A percentile compares a stretch with the other conserved stretches of the same genome.
Conservation (phyloP, 1,284 basidiomycete genomes). For the Anthracocystis panici-leucophaei region DNA sequence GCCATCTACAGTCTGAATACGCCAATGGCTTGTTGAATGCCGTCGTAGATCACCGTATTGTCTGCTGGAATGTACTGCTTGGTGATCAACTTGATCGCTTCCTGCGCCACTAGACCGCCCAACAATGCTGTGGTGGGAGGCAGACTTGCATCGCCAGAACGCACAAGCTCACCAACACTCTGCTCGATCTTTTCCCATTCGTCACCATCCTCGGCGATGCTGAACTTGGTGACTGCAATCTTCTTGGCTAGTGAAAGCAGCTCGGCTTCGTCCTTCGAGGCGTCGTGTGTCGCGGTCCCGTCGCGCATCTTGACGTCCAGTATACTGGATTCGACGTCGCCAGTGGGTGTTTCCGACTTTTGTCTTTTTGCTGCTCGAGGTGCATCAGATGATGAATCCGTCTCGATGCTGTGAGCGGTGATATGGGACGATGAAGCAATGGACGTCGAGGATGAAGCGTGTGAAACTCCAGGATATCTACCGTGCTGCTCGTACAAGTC, state of each 20-base stretch:
- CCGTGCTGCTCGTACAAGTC: slow-evolving; percentile 69
- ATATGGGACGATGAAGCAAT: neutral
- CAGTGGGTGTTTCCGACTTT: slow-evolving; percentile 51
- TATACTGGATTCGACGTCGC: slow-evolving; percentile 27
- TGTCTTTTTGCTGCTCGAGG: slow-evolving; percentile 42
- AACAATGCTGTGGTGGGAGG: slow-evolving; percentile 93
- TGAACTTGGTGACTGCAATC: slow-evolving; percentile 21
- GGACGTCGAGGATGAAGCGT: slow-evolving; percentile 14
- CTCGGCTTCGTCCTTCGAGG: slow-evolving; percentile 56
- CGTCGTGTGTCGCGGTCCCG: slow-evolving; percentile 68
- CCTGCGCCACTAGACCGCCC: slow-evolving; percentile 95
- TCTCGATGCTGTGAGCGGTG: neutral
- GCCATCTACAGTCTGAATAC: slow-evolving; percentile 52
- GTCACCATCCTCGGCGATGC: slow-evolving; percentile 32
- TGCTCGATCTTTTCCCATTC: slow-evolving; percentile 76
- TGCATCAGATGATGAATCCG: slow-evolving; percentile 1
- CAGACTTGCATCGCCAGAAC: slow-evolving; percentile 81
- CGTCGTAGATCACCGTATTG: slow-evolving; percentile 86
- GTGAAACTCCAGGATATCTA: slow-evolving; percentile 71
- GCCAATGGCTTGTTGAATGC: slow-evolving; percentile 75
- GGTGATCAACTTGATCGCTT: slow-evolving; percentile 96
- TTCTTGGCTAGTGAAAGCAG: slow-evolving; percentile 31
- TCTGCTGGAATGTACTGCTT: slow-evolving; percentile 93
- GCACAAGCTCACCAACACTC: slow-evolving; percentile 81
- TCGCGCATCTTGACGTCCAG: slow-evolving; percentile 61